phyloP scores from a whole-genome alignment of 2,329 filamentous ascomycete species.

The Atkinsonella hypoxylon region DNA sequence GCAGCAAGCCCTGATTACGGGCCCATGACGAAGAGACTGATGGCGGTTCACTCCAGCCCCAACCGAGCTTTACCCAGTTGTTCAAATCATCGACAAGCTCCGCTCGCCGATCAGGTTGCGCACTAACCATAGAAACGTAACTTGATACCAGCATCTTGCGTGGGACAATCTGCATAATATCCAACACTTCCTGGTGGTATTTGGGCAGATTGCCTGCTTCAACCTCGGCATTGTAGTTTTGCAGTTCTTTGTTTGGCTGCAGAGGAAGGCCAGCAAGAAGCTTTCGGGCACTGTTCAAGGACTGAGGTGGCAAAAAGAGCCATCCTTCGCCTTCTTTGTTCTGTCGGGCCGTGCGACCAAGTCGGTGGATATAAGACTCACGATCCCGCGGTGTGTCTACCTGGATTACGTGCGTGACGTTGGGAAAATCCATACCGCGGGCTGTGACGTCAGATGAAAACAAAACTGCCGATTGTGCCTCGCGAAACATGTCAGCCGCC shows the following conservation, averaged over 20 bases:
- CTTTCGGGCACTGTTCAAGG: slow-evolving; percentile 34
- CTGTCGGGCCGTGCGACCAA: slow-evolving; percentile 67
- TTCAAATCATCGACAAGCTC: slow-evolving; percentile 39
- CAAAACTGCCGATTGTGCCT: slow-evolving; percentile 48
- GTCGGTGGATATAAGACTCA: slow-evolving; percentile 65
- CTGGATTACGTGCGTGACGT: slow-evolving; percentile 71
- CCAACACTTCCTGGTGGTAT: slow-evolving; percentile 30
- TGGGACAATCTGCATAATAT: slow-evolving; percentile 31
- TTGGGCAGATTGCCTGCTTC: slow-evolving; percentile 35
- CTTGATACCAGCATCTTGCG: slow-evolving; percentile 21
- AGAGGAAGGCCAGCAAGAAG: slow-evolving; percentile 50
- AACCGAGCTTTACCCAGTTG: slow-evolving; percentile 35
- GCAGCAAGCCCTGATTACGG: slow-evolving; percentile 20
- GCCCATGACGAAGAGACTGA: slow-evolving; percentile 16
- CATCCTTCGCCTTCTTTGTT: slow-evolving; percentile 62
- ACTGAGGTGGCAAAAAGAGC: slow-evolving; percentile 47
- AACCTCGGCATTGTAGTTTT: slow-evolving; percentile 37
- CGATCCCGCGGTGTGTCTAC: slow-evolving; percentile 50
- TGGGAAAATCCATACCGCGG: slow-evolving; percentile 72
- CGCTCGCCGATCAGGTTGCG: slow-evolving; percentile 27
- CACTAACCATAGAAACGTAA: slow-evolving; percentile 48
- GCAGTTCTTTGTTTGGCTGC: slow-evolving; percentile 38
- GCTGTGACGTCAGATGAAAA: slow-evolving; percentile 73
- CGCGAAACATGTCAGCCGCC: slow-evolving; percentile 61
- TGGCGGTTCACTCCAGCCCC: slow-evolving; percentile 41